Conservation (phyloP, 1,284 basidiomycete genomes). For the Cutaneotrichosporon spelunceum region DNA sequence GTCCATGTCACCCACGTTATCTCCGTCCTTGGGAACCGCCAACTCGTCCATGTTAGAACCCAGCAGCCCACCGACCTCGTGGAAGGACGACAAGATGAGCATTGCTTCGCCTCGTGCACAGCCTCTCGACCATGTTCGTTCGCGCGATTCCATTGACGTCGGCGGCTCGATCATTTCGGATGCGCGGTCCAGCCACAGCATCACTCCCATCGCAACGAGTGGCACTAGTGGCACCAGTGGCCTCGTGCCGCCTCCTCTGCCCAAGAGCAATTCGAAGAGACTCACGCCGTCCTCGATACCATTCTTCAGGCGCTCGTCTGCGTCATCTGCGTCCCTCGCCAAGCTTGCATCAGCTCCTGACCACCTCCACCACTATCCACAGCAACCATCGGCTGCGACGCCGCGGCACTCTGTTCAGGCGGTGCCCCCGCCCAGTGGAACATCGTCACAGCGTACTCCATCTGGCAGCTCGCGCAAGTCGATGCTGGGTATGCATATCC, state of each 20-base stretch:
- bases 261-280: slow-evolving; percentile 53
- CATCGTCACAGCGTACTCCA: slow-evolving; percentile 24
- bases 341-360: slow-evolving; percentile 24
- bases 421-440: slow-evolving; percentile 6
- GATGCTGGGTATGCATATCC: slow-evolving; percentile 61
- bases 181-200: slow-evolving; percentile 25
- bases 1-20: slow-evolving; percentile 1
- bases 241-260: slow-evolving; percentile 18
- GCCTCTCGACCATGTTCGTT: slow-evolving; percentile 17
- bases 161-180: slow-evolving; percentile 13
- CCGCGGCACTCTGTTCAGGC: slow-evolving; percentile 20
- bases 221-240: not conserved
- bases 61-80: slow-evolving; percentile 3
- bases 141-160: slow-evolving; percentile 18
- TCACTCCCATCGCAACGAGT: slow-evolving; percentile 25
- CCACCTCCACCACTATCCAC: not conserved
- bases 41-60: slow-evolving; percentile 5
- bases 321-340: slow-evolving; percentile 59
- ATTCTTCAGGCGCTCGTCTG: slow-evolving; percentile 89
- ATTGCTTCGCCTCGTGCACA: slow-evolving; percentile 25
- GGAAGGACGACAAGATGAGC: slow-evolving; percentile 24
- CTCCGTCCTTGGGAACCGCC: not conserved
- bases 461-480: slow-evolving; percentile 43
- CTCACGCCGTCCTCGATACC: slow-evolving; percentile 92
- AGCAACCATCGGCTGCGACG: not conserved